Conservation (phyloP, 1,139 yeast genomes). For the Saccharomyces hybrid region DNA sequence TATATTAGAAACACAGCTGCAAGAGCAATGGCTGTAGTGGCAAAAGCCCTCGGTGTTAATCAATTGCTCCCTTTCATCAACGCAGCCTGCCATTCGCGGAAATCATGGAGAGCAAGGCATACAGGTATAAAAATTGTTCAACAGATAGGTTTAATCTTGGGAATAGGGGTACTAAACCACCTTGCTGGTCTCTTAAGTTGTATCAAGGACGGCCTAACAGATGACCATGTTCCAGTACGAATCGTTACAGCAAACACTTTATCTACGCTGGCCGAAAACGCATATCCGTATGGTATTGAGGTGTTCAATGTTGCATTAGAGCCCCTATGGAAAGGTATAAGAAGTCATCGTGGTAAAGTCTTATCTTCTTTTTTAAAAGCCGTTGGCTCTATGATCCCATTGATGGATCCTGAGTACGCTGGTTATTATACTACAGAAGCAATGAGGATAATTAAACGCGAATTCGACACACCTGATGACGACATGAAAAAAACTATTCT, state of each 20-base stretch:
- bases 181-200: conserved; percentile 60
- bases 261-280: conserved; percentile 74
- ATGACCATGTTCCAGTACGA: conserved; percentile 63
- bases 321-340: conserved; percentile 75
- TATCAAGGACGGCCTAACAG: conserved; percentile 53
- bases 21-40: conserved; percentile 77
- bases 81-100: conserved; percentile 75
- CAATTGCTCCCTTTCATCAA: conserved; percentile 67
- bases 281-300: conserved; percentile 86
- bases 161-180: conserved; percentile 73
- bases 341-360: conserved; percentile 68
- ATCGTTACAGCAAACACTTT: conserved; percentile 65
- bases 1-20: conserved; percentile 73
- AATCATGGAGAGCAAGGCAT: conserved; percentile 80
- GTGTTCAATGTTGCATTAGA: conserved; percentile 59
- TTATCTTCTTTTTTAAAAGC: conserved; percentile 73
- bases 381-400: conserved; percentile 72
- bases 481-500: conserved; percentile 79
- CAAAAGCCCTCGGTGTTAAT: conserved; percentile 70
- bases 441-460: conserved; percentile 58
- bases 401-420: conserved; percentile 84
- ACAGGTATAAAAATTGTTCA: conserved; percentile 78
- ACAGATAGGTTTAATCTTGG: conserved; percentile 62
- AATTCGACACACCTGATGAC: conserved; percentile 77
- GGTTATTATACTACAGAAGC: conserved; percentile 72